Evolutionary conservation across 805 yeast genomes (phyloP), one percentile per base, ranked within the genome.

Genomic region (Scheffersomyces spartinae): DNA sequence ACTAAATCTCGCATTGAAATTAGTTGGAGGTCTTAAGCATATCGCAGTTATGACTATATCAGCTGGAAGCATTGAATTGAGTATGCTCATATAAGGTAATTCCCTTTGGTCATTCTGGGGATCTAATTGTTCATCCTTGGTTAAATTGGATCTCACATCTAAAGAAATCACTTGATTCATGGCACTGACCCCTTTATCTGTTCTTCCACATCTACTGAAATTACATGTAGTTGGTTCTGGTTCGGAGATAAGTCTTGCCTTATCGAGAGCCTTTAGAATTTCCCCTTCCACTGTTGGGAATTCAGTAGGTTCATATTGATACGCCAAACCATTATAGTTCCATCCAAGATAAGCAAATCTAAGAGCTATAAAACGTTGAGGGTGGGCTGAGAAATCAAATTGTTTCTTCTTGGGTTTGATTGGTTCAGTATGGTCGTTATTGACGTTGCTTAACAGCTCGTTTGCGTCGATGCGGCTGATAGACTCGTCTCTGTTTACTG

Each of bases 151-250:
- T 36, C 98, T 63, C 15, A 88, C 75, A 9, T 61, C 52, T 19
- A 91, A 53, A 1, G 95, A 76, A 4, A 91, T 77, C 2, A 91
- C 97, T 50, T 91, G 98, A 36, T 83, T 81, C 77, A 91, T 71
- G 0, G 98, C 98, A 55, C 95, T 82, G 9, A 88, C 97, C n/a
- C 96, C 97, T 37, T 71, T 73, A 43, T 88, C 97, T 0, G 97
- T 88, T 42, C 97, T 64, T 0, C 97, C 97, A 54, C 97, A 91
- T 34, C 96, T 60, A 37, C 93, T 79, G 47, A 86, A 85, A 9
- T 68, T 64, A 43, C 76, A 81, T 2, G 71, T 74, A 6, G 55
- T 55, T 0, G 84, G 76, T 12, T 70, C 74, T 13, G 65, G 40
- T 2, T 71, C 59, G 7, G 72, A 64, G 7, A 91, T 72, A 32